phyloP scores from a whole-genome alignment of 2,329 filamentous ascomycete genomes.

The Penicillium sumatraense region DNA sequence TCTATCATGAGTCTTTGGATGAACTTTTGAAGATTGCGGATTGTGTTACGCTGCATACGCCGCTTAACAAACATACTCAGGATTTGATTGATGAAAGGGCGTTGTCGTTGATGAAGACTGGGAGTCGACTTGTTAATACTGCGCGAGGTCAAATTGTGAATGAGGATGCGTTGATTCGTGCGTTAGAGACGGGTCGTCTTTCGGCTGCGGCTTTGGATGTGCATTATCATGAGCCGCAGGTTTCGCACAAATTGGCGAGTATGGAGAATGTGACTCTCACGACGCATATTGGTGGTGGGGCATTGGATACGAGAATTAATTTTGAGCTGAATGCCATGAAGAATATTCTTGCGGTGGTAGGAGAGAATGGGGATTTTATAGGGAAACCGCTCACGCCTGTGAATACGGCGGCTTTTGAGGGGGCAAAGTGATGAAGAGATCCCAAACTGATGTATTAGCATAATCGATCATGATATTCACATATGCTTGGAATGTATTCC shows the following conservation, averaged over 20 bases:
- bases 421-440: neutral
- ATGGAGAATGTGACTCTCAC: slow-evolving; percentile 52
- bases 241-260: slow-evolving; percentile 47
- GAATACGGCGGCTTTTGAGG: slow-evolving; percentile 15
- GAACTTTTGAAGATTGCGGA: slow-evolving; percentile 48
- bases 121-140: slow-evolving; percentile 57
- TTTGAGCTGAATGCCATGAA: slow-evolving; percentile 52
- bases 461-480: no score
- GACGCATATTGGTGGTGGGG: slow-evolving; percentile 53
- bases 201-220: slow-evolving; percentile 58
- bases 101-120: slow-evolving; percentile 53
- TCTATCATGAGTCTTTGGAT: slow-evolving; percentile 45
- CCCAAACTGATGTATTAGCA: no score
- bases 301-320: slow-evolving; percentile 52
- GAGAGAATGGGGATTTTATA: slow-evolving; percentile 11
- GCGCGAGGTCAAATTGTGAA: slow-evolving; percentile 58
- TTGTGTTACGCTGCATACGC: slow-evolving; percentile 46
- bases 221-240: slow-evolving; percentile 58
- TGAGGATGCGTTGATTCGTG: slow-evolving; percentile 54
- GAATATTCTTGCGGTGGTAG: slow-evolving; percentile 41
- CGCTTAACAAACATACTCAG: slow-evolving; percentile 42
- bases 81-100: slow-evolving; percentile 47
- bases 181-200: slow-evolving; percentile 53
- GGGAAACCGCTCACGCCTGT: slow-evolving; percentile 18
- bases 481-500: no score